Conservation (phyloP, 2,329 filamentous ascomycete species). For the Harringtonia aguacate region DNA sequence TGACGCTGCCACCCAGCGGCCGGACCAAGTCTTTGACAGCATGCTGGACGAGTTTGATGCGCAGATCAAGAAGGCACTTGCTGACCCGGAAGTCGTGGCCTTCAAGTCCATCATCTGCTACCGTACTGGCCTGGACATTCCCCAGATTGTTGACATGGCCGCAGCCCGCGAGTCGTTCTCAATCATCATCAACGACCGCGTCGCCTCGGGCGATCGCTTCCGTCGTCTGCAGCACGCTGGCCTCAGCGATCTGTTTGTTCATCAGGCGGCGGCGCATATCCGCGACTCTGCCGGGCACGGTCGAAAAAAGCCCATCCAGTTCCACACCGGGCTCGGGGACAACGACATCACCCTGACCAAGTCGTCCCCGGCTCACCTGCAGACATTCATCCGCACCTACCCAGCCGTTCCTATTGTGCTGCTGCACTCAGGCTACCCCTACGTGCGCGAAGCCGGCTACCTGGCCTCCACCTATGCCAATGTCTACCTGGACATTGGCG, state of each 20-base stretch:
- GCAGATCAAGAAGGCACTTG: slow-evolving; percentile 44
- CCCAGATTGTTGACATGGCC: slow-evolving; percentile 29
- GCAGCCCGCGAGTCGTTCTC: slow-evolving; percentile 27
- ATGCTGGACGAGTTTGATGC: slow-evolving; percentile 39
- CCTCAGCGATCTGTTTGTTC: slow-evolving; percentile 61
- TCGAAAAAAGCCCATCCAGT: slow-evolving; percentile 63
- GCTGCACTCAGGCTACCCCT: slow-evolving; percentile 73
- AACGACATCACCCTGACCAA: slow-evolving; percentile 61
- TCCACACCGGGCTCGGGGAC: slow-evolving; percentile 76
- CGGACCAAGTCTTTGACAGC: slow-evolving; percentile 26
- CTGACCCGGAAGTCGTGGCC: slow-evolving; percentile 58
- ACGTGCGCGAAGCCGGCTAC: slow-evolving; percentile 67
- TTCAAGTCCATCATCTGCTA: slow-evolving; percentile 85
- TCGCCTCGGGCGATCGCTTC: slow-evolving; percentile 20
- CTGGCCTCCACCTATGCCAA: slow-evolving; percentile 68
- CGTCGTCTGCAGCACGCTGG: slow-evolving; percentile 49
- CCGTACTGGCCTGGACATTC: slow-evolving; percentile 58
- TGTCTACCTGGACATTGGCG: slow-evolving; percentile 72
- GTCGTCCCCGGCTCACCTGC: slow-evolving; percentile 65
- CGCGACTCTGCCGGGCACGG: slow-evolving; percentile 25
- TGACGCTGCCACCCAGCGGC: slow-evolving; percentile 19
- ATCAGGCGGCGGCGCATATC: slow-evolving; percentile 50
- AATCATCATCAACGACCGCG: slow-evolving; percentile 22
- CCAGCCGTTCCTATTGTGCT: slow-evolving; percentile 63
- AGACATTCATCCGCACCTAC: slow-evolving; percentile 60